Evolutionary conservation across 2,329 filamentous ascomycete species (phyloP), one percentile per base, ranked within the genome.

Genomic region (Fusarium anguioides): DNA sequence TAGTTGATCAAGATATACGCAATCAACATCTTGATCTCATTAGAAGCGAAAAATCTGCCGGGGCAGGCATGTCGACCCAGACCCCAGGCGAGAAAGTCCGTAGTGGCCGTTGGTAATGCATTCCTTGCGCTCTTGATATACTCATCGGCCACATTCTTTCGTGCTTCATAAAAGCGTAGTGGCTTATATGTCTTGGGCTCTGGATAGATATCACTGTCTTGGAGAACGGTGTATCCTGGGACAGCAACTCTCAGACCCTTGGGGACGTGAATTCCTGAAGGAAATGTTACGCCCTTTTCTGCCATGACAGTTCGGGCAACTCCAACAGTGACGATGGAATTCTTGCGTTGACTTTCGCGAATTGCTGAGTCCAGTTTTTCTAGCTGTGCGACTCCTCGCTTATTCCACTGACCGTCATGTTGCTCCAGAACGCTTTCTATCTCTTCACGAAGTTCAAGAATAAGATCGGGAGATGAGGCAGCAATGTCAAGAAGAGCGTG

Each of bases 291-390:
- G 2, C 58, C 58, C 0, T 61, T 26, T 6, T 60, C 45, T 8
- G 54, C 45, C 2, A 60, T 11, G 2, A 60, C 45, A 1, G 31
- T 39, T 6, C 57, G 55, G 1, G 21, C n/a, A 8, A 60, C 37
- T 2, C n/a, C 57, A 4, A 60, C 11, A 1, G 18, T n/a, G 5
- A 60, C 37, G 4, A 60, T 27, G 5, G 57, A 45, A 1, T 60
- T 60, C 18, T 60, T 60, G 44, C 57, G 57, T 1, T 60, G 57
- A 6, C 57, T 60, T 53, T 60, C 57, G 5, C 57, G 57, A 8
- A 60, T 60, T 1, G 57, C 57, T 1, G 57, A 60, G 23, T 60
- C 57, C 1, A 60, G n/a, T 21, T 60, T 60, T 8, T 53, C 57
- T 3, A 60, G 17, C 9, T 60, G 55, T 1, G 33, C 55, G 0